Base-by-base conservation (phyloP, 208 protist species). In the Acanthamoeba triangularis region DNA sequence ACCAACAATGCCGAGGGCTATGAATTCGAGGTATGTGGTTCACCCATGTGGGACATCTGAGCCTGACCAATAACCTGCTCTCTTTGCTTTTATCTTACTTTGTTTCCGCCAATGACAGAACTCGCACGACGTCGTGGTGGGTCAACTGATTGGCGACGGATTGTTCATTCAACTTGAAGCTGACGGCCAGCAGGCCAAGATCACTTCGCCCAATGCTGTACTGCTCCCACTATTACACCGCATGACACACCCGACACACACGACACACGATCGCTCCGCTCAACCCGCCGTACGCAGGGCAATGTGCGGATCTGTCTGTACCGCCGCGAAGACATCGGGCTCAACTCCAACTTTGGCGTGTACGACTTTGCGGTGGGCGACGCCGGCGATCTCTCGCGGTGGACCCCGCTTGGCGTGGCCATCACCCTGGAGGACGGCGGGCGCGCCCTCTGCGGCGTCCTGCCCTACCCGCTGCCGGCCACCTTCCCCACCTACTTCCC, bases 71-170 rank as follows among this genome's bases (percentile, higher is more conserved):
- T n/a, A n/a, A n/a, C n/a, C n/a, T n/a, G n/a, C n/a, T n/a, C n/a
- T n/a, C n/a, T n/a, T 41, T 41, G 37, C 37, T 41, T 3, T 41
- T 3, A 41, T 41, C 3, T 41, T 3, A 41, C 37, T 41, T 41
- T 41, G 37, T 41, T 41, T 47, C 5, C 41, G 54, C 20, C 54
- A 23, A 59, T 59, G 0, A 59, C 61, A 85, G 80, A 88, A 88
- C 35, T 88, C 80, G 30, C 80, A 88, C 49, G 49, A 41, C 18
- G 80, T 88, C 11, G 80, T 88, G 33, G 30, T 88, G 0, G 80
- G 80, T 13, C 80, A 88, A 41, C 80, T 88, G 10, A 59, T 88
- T 14, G 80, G 80, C 52, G 33, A 88, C 47, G 80, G 80, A 18
- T 49, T 88, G 3, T 11, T 20, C 10, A 88, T 88, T 23, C 33